phyloP scores from a whole-genome alignment of 768 basidiomycete species.

The Gymnopilus dilepis region DNA sequence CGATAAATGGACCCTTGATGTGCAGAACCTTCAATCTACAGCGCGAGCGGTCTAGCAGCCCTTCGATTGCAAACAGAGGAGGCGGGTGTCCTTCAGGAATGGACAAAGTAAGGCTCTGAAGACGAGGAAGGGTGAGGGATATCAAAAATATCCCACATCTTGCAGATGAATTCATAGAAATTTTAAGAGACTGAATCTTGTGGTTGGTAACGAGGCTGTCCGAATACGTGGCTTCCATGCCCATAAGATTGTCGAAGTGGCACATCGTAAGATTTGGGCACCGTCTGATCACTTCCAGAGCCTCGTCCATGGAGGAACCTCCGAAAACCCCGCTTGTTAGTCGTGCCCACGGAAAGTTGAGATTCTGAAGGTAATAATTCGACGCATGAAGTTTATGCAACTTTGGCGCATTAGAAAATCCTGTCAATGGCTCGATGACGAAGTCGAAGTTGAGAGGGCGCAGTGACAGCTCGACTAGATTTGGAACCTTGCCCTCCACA shows the following conservation, averaged over 20 bases:
- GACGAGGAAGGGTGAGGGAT: neutral
- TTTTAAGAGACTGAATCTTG: neutral
- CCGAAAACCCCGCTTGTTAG: neutral
- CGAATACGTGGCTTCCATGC: neutral
- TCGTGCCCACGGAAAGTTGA: constrained; percentile 2
- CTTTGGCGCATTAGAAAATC: constrained; percentile 1
- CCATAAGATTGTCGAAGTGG: constrained; percentile 2
- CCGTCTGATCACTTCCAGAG: constrained; percentile 7
- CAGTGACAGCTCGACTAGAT: neutral
- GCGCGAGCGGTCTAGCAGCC: constrained; percentile 3
- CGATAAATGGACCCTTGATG: neutral
- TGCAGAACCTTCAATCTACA: neutral
- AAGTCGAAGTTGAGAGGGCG: neutral
- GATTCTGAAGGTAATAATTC: constrained; percentile 5
- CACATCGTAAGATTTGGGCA: constrained; percentile 3
- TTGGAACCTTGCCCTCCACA: constrained; percentile 5
- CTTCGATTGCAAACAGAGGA: neutral
- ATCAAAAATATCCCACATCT: neutral
- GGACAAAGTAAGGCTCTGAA: neutral
- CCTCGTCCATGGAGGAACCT: constrained; percentile 5
- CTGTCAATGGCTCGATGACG: neutral
- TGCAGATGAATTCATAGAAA: neutral
- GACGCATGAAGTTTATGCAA: neutral
- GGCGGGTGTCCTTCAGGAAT: neutral
- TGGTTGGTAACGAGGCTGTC: neutral